Conservation (phyloP, 306 rosid genomes). For the Rosa persica region DNA sequence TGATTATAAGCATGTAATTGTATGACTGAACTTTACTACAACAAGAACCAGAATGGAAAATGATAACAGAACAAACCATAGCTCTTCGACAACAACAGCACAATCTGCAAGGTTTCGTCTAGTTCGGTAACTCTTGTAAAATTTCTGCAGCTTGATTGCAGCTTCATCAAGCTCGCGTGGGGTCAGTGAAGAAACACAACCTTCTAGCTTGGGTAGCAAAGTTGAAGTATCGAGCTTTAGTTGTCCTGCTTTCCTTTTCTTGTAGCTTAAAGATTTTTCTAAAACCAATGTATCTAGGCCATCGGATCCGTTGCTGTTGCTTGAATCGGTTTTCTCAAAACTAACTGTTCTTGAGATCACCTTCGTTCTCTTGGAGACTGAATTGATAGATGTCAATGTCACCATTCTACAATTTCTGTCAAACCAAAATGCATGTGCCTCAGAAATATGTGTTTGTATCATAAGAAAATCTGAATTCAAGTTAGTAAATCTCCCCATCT, state of each 20-base stretch:
- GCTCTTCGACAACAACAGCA: conserved; percentile 82
- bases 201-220: conserved; percentile 9
- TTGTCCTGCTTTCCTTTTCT: conserved; percentile 39
- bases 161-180: conserved; percentile 51
- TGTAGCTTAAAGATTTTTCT: conserved; percentile 36
- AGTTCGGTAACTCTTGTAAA: conserved; percentile 69
- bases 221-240: conserved; percentile 35
- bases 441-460: background rate
- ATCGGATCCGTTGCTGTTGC: conserved; percentile 19
- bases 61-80: conserved; percentile 53
- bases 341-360: conserved; percentile 36
- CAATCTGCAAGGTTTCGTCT: conserved; percentile 78
- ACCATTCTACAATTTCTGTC: conserved; percentile 28
- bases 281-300: conserved; percentile 19
- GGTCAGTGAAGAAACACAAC: background rate
- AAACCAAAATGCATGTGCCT: conserved; percentile 4
- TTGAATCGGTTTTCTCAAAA: conserved; percentile 28
- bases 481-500: background rate
- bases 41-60: background rate
- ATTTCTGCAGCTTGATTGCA: conserved; percentile 69
- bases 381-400: conserved; percentile 24
- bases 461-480: background rate
- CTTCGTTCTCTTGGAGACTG: conserved; percentile 36
- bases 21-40: background rate
- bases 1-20: background rate